phyloP scores from a whole-genome alignment of 2,329 filamentous ascomycete genomes.

The Teratosphaeriaceae sp. region DNA sequence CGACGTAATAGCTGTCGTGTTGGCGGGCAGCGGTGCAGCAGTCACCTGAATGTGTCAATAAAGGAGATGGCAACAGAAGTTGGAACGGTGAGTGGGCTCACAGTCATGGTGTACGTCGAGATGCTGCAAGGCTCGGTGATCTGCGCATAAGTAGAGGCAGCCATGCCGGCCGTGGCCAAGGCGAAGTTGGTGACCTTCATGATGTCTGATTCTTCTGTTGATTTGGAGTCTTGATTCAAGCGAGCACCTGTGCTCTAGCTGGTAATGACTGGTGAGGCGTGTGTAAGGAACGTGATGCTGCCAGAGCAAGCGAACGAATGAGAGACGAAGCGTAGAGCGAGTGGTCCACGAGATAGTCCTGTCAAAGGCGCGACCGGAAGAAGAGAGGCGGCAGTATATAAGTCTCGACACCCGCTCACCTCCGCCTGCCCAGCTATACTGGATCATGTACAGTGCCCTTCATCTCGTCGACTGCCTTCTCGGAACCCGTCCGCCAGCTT shows the following conservation, averaged over 20 bases:
- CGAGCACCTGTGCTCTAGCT: slow-evolving; percentile 15
- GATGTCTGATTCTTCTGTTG: slow-evolving; percentile 8
- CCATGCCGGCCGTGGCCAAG: slow-evolving; percentile 39
- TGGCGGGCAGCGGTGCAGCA: slow-evolving; percentile 4
- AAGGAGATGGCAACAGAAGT: too few species aligned
- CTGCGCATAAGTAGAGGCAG: slow-evolving; percentile 44
- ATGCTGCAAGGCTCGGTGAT: slow-evolving; percentile 24
- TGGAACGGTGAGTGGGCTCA: too few species aligned
- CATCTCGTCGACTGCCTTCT: neutral
- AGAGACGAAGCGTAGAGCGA: too few species aligned
- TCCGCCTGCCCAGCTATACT: too few species aligned
- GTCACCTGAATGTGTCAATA: slow-evolving; percentile 8
- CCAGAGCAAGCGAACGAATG: slow-evolving; percentile 24
- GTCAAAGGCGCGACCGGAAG: too few species aligned
- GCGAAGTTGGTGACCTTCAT: slow-evolving; percentile 33
- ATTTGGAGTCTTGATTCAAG: slow-evolving; percentile 4
- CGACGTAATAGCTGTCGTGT: slow-evolving; percentile 14
- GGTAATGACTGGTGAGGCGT: slow-evolving; percentile 14
- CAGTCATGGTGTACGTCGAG: slow-evolving; percentile 1
- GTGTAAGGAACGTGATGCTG: slow-evolving; percentile 24
- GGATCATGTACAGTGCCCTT: too few species aligned
- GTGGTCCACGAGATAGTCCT: too few species aligned
- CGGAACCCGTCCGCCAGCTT: neutral
- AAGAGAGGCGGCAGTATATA: too few species aligned
- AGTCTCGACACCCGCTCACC: too few species aligned